Conservation (phyloP, 164 flowering plant genomes). For the Aristolochia contorta region DNA sequence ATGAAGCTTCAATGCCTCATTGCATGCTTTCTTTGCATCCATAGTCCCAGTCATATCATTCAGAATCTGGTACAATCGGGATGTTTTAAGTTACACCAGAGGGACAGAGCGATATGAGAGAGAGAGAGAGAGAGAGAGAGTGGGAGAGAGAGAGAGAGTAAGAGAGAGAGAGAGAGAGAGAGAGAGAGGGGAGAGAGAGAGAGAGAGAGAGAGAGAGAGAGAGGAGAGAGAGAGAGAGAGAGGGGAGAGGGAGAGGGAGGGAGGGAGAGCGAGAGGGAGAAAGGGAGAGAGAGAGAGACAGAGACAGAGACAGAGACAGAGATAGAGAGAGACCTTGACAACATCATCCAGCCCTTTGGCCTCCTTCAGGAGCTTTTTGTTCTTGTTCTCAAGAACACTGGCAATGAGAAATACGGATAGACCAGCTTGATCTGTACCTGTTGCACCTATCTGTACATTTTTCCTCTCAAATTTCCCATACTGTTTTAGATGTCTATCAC, state of each 20-base stretch:
- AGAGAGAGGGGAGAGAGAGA: conserved; percentile 8
- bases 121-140: background rate
- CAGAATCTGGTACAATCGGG: conserved; percentile 44
- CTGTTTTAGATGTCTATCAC: conserved; percentile 44
- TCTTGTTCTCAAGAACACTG: conserved; percentile 71
- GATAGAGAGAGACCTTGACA: conserved; percentile 43
- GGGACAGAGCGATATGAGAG: background rate
- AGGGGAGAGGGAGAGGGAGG: background rate
- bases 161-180: conserved; percentile 10
- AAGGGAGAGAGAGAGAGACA: conserved; percentile 10
- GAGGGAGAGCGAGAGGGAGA: conserved; percentile 6
- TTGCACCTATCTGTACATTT: conserved; percentile 37
- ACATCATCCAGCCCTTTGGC: conserved; percentile 89
- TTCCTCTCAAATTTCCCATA: conserved; percentile 82
- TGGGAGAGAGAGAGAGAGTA: conserved; percentile 7
- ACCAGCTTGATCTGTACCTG: conserved; percentile 34
- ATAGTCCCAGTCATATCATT: conserved; percentile 58
- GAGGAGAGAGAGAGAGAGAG: background rate
- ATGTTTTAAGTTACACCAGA: too few species aligned
- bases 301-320: too few species aligned
- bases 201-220: conserved; percentile 10
- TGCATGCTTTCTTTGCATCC: conserved; percentile 76
- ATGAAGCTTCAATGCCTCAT: conserved; percentile 68
- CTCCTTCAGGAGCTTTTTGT: conserved; percentile 55
- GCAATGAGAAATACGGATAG: conserved; percentile 78